Evolutionary conservation across 371 early-diverging fungal species (phyloP), one percentile per base, ranked within the genome.

Genomic region (Haplosporangium sp.): DNA sequence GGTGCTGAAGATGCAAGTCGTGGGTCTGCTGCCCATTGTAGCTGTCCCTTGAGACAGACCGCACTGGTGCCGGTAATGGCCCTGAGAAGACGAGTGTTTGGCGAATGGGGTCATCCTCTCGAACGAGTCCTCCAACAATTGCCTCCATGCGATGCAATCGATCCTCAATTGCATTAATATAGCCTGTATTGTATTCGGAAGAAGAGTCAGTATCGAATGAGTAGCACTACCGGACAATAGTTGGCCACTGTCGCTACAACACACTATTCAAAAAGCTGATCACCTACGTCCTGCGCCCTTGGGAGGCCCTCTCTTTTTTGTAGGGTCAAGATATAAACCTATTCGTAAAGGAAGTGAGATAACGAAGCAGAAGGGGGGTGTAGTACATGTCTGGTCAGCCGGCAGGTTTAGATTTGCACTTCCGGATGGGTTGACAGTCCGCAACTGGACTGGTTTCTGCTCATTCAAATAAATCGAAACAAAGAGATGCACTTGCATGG

Each of bases 121-220:
- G 70, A 5, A 76, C 70, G 10, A 76, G 59, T 16, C 77, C 77
- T 21, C 77, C 73, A n/a, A 86, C 70, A 21, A 92, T 89, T 23
- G 81, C 83, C 59, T 92, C 92, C 56, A 89, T 68, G 54, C 85
- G 86, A 66, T 86, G 87, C 46, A 92, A 73, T 43, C 91, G 81
- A 61, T 85, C 86, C 62, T 92, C 92, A 38, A 92, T 90, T 10
- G 88, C 91, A 64, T 91, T 91, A 41, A 92, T 91, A 65, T 92
- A 91, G 36, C 92, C 92, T 81, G 53, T 50, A 51, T 23, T 51
- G 55, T 21, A 46, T 59, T 52, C 58, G 60, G 37, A 20, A 3
- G 53, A 20, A 45, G 46, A 41, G 13, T 7, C 5, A 13, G 14
- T 42, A n/a, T 61, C 42, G 20, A 21, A 54, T 50, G 14, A 53